A percentile compares a stretch with the other conserved stretches of the same genome.
Evolutionary conservation across 108 stramenopile genomes (phyloP).

Genomic region (Aureococcus anophagefferens): DNA sequence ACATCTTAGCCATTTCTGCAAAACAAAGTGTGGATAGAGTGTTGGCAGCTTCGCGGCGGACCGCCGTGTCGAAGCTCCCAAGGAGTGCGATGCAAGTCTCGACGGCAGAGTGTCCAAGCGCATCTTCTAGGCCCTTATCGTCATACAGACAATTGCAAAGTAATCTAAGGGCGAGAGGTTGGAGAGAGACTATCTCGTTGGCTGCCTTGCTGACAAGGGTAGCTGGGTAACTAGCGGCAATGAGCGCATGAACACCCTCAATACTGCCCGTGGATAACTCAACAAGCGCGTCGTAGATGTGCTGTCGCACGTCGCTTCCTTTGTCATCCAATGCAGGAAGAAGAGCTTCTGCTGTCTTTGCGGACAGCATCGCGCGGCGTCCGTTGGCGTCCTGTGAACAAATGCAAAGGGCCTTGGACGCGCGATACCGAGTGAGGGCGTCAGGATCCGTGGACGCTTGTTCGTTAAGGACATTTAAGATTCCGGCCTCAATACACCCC

Average conservation of each 20-base stretch:
- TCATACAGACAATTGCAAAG: neutral
- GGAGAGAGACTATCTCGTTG: neutral
- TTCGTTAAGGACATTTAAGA: constrained; percentile 4
- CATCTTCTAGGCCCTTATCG: neutral
- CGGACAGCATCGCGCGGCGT: neutral
- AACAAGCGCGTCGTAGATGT: neutral
- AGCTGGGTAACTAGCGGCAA: neutral
- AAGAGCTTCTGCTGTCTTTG: neutral
- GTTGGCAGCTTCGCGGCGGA: neutral
- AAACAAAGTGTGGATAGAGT: neutral
- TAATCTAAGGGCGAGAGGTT: neutral
- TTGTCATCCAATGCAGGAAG: neutral
- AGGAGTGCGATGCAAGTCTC: neutral
- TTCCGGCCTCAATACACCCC: constrained; percentile 5
- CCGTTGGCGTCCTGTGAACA: constrained; percentile 10
- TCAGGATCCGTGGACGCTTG: constrained; percentile 6
- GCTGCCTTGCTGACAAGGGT: neutral
- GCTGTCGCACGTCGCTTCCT: neutral
- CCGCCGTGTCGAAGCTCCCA: neutral
- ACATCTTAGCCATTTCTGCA: neutral
- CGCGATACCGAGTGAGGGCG: neutral
- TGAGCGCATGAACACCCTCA: neutral
- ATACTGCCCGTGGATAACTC: neutral
- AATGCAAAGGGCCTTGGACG: constrained; percentile 4
- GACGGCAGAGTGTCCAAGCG: constrained; percentile 1